A percentile compares a stretch with the other conserved stretches of the same genome.
Evolutionary conservation across 148 eudicot genomes (phyloP).

Genomic region (Fagopyrum esculentum): DNA sequence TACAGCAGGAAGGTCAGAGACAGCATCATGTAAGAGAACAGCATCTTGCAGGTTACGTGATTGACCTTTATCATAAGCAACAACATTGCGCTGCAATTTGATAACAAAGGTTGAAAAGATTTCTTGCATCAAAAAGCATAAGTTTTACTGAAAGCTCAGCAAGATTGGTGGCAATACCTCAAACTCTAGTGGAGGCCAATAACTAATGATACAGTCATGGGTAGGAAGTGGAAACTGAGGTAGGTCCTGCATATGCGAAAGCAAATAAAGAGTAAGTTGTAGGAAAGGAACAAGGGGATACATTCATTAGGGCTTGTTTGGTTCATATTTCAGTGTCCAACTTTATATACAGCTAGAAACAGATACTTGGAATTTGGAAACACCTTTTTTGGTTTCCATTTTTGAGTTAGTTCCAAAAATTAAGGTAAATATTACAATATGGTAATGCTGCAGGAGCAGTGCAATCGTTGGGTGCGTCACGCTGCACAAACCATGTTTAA

Average conservation of each 20-base stretch:
- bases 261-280: not conserved
- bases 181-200: conserved; percentile 71
- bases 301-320: no score
- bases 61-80: conserved; percentile 83
- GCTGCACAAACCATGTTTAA: no score
- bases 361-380: no score
- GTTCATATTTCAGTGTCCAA: no score
- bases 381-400: no score
- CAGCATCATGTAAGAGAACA: conserved; percentile 59
- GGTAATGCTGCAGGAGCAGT: no score
- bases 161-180: conserved; percentile 42
- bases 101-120: conserved; percentile 11
- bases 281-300: no score
- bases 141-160: not conserved
- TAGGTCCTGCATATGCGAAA: conserved; percentile 33
- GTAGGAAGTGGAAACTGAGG: conserved; percentile 96
- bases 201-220: conserved; percentile 72
- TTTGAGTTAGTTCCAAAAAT: no score
- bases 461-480: no score
- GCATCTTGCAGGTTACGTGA: conserved; percentile 60
- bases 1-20: conserved; percentile 75
- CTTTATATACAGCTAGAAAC: no score
- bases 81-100: conserved; percentile 66
- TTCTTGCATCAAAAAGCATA: not conserved
- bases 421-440: no score